phyloP scores from a whole-genome alignment of 257 asterid species.

The Solanum virginianum region DNA sequence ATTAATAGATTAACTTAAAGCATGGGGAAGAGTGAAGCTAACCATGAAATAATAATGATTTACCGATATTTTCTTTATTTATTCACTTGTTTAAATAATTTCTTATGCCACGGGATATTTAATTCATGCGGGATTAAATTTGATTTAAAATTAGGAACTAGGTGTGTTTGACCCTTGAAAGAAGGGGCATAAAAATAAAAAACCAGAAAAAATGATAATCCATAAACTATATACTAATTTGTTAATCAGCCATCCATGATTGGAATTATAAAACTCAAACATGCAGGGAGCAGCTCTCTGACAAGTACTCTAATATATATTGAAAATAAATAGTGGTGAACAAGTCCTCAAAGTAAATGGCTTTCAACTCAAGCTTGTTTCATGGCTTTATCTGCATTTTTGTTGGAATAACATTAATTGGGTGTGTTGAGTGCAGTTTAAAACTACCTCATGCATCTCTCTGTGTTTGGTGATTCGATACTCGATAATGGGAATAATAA shows the following conservation, averaged over 20 bases:
- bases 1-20: not conserved
- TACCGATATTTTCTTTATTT: too few species aligned
- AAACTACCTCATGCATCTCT: not conserved
- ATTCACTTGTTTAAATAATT: too few species aligned
- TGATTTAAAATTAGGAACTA: not conserved
- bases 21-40: not conserved
- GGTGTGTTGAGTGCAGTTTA: not conserved
- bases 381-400: not conserved
- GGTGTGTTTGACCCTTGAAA: not conserved
- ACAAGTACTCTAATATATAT: not conserved
- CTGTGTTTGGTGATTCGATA: not conserved
- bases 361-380: not conserved
- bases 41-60: not conserved
- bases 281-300: not conserved
- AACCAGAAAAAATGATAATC: too few species aligned
- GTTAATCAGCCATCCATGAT: not conserved
- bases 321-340: too few species aligned
- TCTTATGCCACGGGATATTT: not conserved
- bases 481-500: not conserved
- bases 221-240: not conserved
- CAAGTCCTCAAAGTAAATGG: not conserved
- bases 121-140: not conserved
- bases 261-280: not conserved
- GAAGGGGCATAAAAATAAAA: not conserved
- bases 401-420: not conserved